Percentiles rank a stretch among this genome's conserved stretches.
Evolutionary conservation across 2,329 filamentous ascomycete genomes (phyloP).

Genomic region (Talaromyces islandicus): DNA sequence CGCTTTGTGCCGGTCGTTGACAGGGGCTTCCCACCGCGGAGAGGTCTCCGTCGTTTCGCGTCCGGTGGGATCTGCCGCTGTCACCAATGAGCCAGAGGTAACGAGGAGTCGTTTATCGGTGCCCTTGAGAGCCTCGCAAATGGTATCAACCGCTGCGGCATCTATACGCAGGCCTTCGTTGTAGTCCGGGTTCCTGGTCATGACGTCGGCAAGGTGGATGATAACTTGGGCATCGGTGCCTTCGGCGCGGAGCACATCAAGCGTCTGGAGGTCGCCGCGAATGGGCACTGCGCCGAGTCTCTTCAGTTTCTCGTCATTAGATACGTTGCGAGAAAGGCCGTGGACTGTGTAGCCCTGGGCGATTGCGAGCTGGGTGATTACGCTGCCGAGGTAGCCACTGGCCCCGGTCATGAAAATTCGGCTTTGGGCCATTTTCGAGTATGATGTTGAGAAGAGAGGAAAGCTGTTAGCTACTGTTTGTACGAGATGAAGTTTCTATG

Average conservation of each 20-base stretch:
- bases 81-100: background rate
- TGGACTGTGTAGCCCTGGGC: slow-evolving; percentile 35
- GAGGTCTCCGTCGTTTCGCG: slow-evolving; percentile 17
- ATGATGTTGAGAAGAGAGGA: too few species aligned
- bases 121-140: slow-evolving; percentile 18
- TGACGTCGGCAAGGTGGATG: slow-evolving; percentile 32
- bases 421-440: background rate
- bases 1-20: slow-evolving; percentile 20
- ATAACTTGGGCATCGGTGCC: slow-evolving; percentile 38
- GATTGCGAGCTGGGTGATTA: slow-evolving; percentile 31
- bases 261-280: slow-evolving; percentile 35
- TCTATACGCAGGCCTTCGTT: slow-evolving; percentile 22
- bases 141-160: slow-evolving; percentile 32
- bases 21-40: slow-evolving; percentile 16
- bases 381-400: slow-evolving; percentile 34
- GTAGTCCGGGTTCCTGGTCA: slow-evolving; percentile 10
- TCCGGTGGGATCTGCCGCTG: background rate
- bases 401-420: slow-evolving; percentile 39
- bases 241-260: slow-evolving; percentile 34
- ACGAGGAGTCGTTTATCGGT: slow-evolving; percentile 8
- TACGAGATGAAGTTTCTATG: too few species aligned
- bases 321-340: slow-evolving; percentile 36
- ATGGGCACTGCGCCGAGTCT: slow-evolving; percentile 34
- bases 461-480: too few species aligned
- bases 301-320: slow-evolving; percentile 31